Evolutionary conservation across 768 basidiomycete genomes (phyloP).

Genomic region (Neoboletus brunneissimus): DNA sequence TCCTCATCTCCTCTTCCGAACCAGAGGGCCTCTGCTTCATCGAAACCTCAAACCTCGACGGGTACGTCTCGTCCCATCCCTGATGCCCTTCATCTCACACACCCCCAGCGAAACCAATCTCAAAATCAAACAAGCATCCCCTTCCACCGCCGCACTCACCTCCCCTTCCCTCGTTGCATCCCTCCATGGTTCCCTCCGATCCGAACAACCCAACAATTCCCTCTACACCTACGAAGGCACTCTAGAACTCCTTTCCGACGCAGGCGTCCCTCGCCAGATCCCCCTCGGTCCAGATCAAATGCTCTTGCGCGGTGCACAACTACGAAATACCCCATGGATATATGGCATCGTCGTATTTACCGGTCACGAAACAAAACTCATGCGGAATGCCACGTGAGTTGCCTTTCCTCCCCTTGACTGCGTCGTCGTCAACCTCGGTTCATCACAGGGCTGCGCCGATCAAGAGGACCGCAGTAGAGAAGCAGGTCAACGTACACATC

Average conservation of each 20-base stretch:
- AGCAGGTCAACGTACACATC: conserved; percentile 94
- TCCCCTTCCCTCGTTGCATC: conserved; percentile 70
- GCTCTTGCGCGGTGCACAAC: conserved; percentile 88
- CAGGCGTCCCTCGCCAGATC: conserved; percentile 70
- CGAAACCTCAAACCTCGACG: conserved; percentile 96
- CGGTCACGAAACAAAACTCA: conserved; percentile 97
- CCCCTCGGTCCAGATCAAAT: conserved; percentile 95
- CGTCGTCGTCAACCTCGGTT: background rate
- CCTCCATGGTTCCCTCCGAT: conserved; percentile 81
- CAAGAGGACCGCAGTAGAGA: conserved; percentile 93
- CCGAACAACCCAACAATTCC: conserved; percentile 97
- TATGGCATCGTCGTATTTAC: conserved; percentile 94
- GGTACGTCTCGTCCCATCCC: conserved; percentile 47
- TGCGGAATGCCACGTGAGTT: conserved; percentile 95
- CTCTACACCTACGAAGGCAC: conserved; percentile 94
- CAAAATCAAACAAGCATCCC: conserved; percentile 95
- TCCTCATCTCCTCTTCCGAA: conserved; percentile 86
- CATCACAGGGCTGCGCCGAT: conserved; percentile 81
- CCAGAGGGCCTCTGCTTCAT: conserved; percentile 98
- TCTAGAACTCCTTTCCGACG: conserved; percentile 55
- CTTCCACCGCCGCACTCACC: conserved; percentile 74
- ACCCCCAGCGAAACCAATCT: conserved; percentile 85
- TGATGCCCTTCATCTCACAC: background rate
- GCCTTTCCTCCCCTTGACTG: background rate
- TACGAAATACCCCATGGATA: conserved; percentile 95